These are phyloP conservation scores for Chlorella vulgaris DNA, from an alignment of 139 green algal genomes.

Conservation along the genomic window DNA sequence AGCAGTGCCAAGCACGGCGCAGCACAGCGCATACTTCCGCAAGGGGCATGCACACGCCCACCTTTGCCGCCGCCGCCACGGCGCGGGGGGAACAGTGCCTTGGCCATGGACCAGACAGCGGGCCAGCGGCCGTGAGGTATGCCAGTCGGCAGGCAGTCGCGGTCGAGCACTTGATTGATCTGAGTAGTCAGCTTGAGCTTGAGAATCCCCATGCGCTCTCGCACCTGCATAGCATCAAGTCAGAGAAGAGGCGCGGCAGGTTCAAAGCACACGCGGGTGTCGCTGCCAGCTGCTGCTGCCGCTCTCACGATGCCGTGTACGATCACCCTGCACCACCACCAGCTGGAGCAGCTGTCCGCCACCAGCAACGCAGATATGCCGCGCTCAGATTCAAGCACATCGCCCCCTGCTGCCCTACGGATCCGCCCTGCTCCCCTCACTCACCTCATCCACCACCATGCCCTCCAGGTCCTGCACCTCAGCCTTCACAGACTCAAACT, in stretches of 20 bases:
- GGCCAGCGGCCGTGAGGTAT: conserved; percentile 40
- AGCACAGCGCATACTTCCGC: too few species aligned
- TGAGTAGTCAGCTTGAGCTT: conserved; percentile 56
- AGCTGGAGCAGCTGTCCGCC: too few species aligned
- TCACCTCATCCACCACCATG: conserved; percentile 68
- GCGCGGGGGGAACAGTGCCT: neutral
- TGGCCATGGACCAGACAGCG: conserved; percentile 14
- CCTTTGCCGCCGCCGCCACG: neutral
- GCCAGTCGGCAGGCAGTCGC: neutral
- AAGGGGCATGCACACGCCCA: too few species aligned
- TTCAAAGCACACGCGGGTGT: too few species aligned
- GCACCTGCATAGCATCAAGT: conserved; percentile 71
- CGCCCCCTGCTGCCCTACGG: too few species aligned
- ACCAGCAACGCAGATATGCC: too few species aligned
- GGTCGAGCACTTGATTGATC: conserved; percentile 27
- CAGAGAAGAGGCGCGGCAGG: too few species aligned
- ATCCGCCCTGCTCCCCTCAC: conserved; percentile 1
- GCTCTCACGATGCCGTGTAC: too few species aligned
- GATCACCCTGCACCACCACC: too few species aligned
- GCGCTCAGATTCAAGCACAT: too few species aligned
- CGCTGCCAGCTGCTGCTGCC: too few species aligned
- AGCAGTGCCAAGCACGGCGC: too few species aligned
- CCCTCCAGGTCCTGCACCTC: conserved; percentile 53
- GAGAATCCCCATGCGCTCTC: conserved; percentile 58
- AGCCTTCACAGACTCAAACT: conserved; percentile 58